Evolutionary conservation across 768 basidiomycete species (phyloP).

Genomic region (Boletus fagicola): DNA sequence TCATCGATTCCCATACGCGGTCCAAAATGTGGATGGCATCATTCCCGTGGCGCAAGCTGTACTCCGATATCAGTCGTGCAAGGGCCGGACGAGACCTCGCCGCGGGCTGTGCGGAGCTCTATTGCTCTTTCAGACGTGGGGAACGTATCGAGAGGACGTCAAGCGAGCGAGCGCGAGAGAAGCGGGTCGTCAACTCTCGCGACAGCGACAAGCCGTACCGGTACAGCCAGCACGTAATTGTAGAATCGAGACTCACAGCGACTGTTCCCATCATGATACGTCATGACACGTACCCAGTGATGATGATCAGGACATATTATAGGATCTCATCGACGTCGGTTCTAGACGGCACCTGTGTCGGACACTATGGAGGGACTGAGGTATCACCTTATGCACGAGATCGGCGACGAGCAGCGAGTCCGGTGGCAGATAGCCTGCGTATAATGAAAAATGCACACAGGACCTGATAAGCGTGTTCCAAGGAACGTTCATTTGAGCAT

Average conservation of each 20-base stretch:
- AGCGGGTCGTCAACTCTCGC: neutral
- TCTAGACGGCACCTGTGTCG: slow-evolving; percentile 7
- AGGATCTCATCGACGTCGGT: slow-evolving; percentile 1
- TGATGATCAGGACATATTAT: neutral
- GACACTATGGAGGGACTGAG: slow-evolving; percentile 7
- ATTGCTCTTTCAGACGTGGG: neutral
- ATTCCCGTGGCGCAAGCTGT: slow-evolving; percentile 12
- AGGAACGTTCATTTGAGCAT: slow-evolving; percentile 15
- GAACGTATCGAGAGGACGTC: neutral
- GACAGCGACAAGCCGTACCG: neutral
- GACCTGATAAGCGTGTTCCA: slow-evolving; percentile 7
- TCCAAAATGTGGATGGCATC: neutral
- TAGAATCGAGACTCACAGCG: neutral
- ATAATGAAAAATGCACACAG: slow-evolving; percentile 16
- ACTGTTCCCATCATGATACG: slow-evolving; percentile 4
- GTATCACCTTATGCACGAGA: slow-evolving; percentile 9
- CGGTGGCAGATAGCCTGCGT: slow-evolving; percentile 12
- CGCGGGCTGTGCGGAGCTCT: neutral
- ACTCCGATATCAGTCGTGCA: neutral
- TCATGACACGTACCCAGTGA: slow-evolving; percentile 6
- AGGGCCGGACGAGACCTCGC: neutral
- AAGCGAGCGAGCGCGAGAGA: neutral
- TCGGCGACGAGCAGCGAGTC: neutral
- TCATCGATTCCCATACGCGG: slow-evolving; percentile 21
- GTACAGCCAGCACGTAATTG: slow-evolving; percentile 12